Conservation (phyloP, 2,329 filamentous ascomycete genomes). For the Sporothrix pallida region DNA sequence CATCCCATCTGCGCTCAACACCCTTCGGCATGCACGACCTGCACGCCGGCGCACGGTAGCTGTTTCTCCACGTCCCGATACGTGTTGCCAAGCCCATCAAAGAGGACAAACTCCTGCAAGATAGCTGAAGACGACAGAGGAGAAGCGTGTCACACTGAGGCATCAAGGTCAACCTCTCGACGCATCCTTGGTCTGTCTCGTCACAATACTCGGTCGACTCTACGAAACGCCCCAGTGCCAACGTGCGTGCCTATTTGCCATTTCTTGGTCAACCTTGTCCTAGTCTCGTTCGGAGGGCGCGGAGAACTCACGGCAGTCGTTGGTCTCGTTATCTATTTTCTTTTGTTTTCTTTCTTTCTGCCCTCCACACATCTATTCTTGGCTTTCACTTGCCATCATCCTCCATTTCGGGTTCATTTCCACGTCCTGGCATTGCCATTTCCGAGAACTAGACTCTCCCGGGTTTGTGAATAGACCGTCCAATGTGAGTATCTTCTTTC, state of each 20-base stretch:
- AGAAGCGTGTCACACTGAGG: neutral
- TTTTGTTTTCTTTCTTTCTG: neutral
- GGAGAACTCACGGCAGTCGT: slow-evolving; percentile 13
- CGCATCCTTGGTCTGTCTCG: neutral
- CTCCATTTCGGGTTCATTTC: neutral
- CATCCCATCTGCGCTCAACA: neutral
- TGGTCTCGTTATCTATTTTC: neutral
- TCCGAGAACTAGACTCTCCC: slow-evolving; percentile 5
- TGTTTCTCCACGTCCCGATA: neutral
- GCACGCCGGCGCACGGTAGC: neutral
- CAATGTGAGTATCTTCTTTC: too few species aligned
- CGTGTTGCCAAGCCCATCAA: neutral
- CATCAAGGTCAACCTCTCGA: neutral
- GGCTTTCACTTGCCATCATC: neutral
- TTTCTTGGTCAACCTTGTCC: neutral
- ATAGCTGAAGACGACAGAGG: neutral
- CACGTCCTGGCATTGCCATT: neutral
- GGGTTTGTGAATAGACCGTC: neutral
- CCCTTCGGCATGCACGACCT: neutral
- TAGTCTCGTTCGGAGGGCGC: neutral
- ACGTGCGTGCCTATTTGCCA: neutral
- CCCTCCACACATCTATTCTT: neutral
- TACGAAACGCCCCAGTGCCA: neutral
- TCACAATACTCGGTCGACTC: neutral
- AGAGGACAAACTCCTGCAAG: neutral